Evolutionary conservation across 2,329 filamentous ascomycete species (phyloP), one percentile per base, ranked within the genome.

Genomic region (Colletotrichum karsti): DNA sequence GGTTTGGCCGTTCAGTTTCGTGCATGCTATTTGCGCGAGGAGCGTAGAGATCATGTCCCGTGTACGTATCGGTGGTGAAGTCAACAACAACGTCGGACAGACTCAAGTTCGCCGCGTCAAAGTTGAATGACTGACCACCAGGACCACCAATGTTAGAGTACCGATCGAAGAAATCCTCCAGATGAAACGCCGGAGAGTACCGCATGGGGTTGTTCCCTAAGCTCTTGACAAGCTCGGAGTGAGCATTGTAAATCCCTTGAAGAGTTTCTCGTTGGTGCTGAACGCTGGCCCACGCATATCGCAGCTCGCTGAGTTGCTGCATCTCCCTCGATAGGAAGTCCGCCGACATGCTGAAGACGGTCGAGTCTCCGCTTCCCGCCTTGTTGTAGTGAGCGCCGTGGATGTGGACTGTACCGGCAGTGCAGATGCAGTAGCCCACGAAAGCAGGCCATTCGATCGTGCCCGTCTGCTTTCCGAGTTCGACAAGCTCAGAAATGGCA

Each of bases 101-200:
- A 15, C 88, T 91, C 39, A 95, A 83, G 74, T 94, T 92, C 2
- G 92, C 90, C 2, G 92, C 89, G 73, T 96, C 93, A 61, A 96
- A 93, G 5, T 79, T 82, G 71, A 85, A 87, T 0, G 85, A 83
- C 63, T 89, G 85, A 1, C 90, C 91, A 0, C 89, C 90, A 20
- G 82, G 82, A 0, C 86, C 84, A 1, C 84, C 83, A 48, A 90
- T 83, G 65, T 86, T 87, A 1, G 82, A 80, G 67, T 97, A 97
- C 28, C 94, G 87, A 73, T 96, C 93, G 73, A 96, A 95, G 78
- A 97, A 97, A 75, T 96, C 93, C 71, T 96, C 93, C 13, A 95
- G 87, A 69, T 96, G 93, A 74, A 96, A 95, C 2, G 93, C 92
- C 0, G 93, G 91, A 0, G 91, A 91, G 72, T 93, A 94, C 9